Evolutionary conservation across 2,329 filamentous ascomycete species (phyloP), one percentile per base, ranked within the genome.

Genomic region (Epichloe bromicola): DNA sequence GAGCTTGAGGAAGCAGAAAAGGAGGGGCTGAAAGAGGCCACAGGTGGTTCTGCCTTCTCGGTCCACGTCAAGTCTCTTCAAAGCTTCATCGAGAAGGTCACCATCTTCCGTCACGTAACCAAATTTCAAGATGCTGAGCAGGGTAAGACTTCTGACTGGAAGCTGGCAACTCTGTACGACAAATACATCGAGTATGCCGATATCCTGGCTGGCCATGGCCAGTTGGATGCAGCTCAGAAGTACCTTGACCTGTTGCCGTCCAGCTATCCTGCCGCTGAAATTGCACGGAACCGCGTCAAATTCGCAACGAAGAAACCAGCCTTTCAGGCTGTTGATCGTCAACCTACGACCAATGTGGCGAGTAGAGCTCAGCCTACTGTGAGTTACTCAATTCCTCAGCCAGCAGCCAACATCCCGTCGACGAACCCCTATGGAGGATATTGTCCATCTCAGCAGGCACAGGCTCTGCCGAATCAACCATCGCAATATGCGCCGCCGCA

Each of bases 121-220:
- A 89, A 91, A 62, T 98, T 96, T 72, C 73, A 86, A 60, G 93
- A 98, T 64, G 68, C 71, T 8, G 89, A 96, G 62, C 79, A 80
- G 56, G 70, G 71, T 45, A 79, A 87, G 58, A 74, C 79, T 10
- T 82, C 83, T 1, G 87, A 84, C 59, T 98, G 91, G 91, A 96
- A 95, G 70, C 80, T 98, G 53, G 78, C 82, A 38, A 76, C 83
- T 2, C 73, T 98, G 49, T 98, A 98, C 67, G 84, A 89, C 65
- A 95, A 95, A 70, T 98, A 98, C 64, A 84, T 86, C 30, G 93
- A 98, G 70, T 98, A 97, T 65, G 91, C 93, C 14, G 91, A 98
- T 64, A 90, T 98, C 57, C 82, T 94, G 52, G 89, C 93, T 45
- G 82, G 88, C 6, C 88, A 96, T 62, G 93, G 94, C 12, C 87